Percentiles rank a stretch among this genome's conserved stretches.
These are phyloP conservation scores for Astrothelium macrocarpum DNA, from an alignment of 495 filamentous ascomycete genomes.

Conservation along the genomic window DNA sequence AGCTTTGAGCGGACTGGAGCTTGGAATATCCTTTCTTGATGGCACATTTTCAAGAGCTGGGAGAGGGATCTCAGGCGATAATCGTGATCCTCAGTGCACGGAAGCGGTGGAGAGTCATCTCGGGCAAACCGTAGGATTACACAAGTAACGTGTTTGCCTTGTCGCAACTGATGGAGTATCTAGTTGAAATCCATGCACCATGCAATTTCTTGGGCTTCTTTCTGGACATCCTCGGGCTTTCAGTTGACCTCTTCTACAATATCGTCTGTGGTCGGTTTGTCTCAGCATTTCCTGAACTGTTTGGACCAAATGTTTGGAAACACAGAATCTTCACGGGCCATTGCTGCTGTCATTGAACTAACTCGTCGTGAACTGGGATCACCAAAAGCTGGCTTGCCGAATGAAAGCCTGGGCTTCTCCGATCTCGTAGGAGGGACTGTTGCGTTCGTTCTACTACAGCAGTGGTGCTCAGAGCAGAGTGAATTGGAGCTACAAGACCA, in stretches of 20 bases:
- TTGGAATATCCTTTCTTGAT: conserved; percentile 58
- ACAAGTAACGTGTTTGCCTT: background rate
- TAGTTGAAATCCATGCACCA: conserved; percentile 51
- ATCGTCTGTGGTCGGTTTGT: conserved; percentile 50
- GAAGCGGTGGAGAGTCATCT: background rate
- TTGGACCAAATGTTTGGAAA: conserved; percentile 68
- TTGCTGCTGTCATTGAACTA: conserved; percentile 65
- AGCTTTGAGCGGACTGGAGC: conserved; percentile 59
- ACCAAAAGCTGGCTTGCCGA: conserved; percentile 45
- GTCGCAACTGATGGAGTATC: conserved; percentile 26
- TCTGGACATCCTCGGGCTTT: conserved; percentile 61
- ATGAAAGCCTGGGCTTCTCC: conserved; percentile 53
- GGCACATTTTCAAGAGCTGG: conserved; percentile 58
- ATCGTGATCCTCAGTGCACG: background rate
- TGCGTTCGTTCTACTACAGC: conserved; percentile 62
- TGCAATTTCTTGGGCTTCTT: conserved; percentile 54
- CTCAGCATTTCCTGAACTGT: conserved; percentile 54
- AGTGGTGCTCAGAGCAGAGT: conserved; percentile 52
- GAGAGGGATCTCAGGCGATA: conserved; percentile 38
- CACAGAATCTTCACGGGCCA: conserved; percentile 71
- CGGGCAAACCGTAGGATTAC: background rate
- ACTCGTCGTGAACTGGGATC: conserved; percentile 63
- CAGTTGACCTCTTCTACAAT: conserved; percentile 56
- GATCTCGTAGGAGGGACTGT: conserved; percentile 60
- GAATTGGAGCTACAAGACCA: conserved; percentile 45